Base-by-base conservation (phyloP, 202 grass and related monocot genomes). In the Bolboschoenoplectus hybrid region DNA sequence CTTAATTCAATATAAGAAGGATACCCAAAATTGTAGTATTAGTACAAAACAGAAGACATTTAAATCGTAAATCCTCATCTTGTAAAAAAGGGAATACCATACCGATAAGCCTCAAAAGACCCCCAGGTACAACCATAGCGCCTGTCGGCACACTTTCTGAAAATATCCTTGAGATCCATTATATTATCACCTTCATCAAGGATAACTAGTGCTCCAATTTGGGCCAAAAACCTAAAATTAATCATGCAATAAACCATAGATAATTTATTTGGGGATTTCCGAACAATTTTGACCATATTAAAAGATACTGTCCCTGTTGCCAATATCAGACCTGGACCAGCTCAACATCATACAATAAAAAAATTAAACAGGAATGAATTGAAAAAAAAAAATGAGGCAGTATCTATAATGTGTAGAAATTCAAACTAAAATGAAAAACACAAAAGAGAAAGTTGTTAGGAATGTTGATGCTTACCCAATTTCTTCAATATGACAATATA, bases 401-500 rank as follows among this genome's bases (percentile, higher is more conserved):
- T 74, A 79, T 76, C 9, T 34, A 14, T 49, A 82, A 47, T 8
- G 38, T 38, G 51, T 49, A 60, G 35, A 69, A 51, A 67, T 1
- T 16, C 2, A 41, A 74, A 75, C 0, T 36, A 84, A 85, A 74
- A 40, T 10, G 43, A 2, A 26, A 39, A 63, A 88, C 88, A 81
- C 55, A 38, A 49, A 70, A 80, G 14, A 86, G 86, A 81, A 91
- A 58, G 7, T 83, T 53, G 57, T 45, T 19, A 86, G 81, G 13
- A 60, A 65, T 16, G 45, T 2, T 56, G 57, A 74, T 1, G 40
- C 38, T 81, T 81, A 94, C 96, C 90, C 80, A 41, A 92, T 94
- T 94, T 98, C 96, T 89, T 95, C 96, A 20, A 95, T 51, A 39
- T 92, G 92, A 73, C 90, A 98, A 77, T 88, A 91, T 6, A 98